Evolutionary conservation across 192 early-diverging fungal species (phyloP), one percentile per base, ranked within the genome.

Genomic region (Rhizophagus prolifer): DNA sequence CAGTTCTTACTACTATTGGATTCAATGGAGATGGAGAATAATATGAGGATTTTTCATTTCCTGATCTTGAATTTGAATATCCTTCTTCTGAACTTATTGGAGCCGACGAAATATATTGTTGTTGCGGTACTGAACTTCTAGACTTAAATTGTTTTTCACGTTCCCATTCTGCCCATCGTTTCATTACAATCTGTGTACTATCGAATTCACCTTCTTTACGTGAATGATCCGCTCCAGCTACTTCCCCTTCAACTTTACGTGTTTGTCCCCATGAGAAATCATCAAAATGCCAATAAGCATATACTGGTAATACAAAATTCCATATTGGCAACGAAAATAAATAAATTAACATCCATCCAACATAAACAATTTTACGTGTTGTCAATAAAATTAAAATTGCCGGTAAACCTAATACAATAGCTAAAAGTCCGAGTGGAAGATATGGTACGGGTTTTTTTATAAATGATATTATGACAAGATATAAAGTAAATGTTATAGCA

Each of bases 211-310:
- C 94, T 38, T 88, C 86, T 47, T 78, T 84, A 36, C 90, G 89
- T 61, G 93, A 90, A 61, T 86, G 86, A 44, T 82, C 86, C 12
- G 84, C 86, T 63, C 71, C 83, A 28, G 86, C 86, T 23, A 67
- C 71, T 76, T 89, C 88, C 47, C 90, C 91, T 54, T 87, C 83
- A 10, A 91, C 87, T 82, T 85, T 88, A 58, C 94, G 88, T 1
- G 94, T 95, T 76, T 92, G 84, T 25, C 94, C 94, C 94, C 94
- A 95, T 12, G 92, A 90, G 75, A 95, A 95, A 67, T 95, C 93
- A 72, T 95, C 94, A 85, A 95, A 94, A 77, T 95, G 91, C 94
- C 94, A 95, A 81, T 88, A 95, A 10, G 94, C 90, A 54, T 94
- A 94, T 0, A 79, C 81, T 1, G 93, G 93, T 58, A 94, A 80